phyloP scores from a whole-genome alignment of 1,284 basidiomycete species.

The Boletus austroedulis region DNA sequence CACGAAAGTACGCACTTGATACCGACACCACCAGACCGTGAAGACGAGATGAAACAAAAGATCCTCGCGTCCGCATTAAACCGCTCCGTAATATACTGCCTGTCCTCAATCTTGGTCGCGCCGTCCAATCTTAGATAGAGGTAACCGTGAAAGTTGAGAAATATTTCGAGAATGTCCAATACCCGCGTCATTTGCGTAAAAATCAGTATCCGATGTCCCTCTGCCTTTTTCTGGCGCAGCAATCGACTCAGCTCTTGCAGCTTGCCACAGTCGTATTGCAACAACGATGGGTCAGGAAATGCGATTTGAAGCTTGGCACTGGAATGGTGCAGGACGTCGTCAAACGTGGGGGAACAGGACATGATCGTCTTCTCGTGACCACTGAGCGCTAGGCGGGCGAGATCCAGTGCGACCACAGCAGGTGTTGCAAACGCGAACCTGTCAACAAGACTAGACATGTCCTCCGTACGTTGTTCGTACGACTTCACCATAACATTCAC shows the following conservation, averaged over 20 bases:
- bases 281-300: slow-evolving; percentile 86
- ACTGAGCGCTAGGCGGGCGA: slow-evolving; percentile 60
- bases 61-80: slow-evolving; percentile 92
- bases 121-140: slow-evolving; percentile 93
- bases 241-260: slow-evolving; percentile 81
- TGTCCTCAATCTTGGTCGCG: slow-evolving; percentile 92
- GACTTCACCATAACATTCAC: slow-evolving; percentile 62
- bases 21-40: slow-evolving; percentile 91
- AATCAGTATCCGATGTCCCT: slow-evolving; percentile 87
- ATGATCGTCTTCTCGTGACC: slow-evolving; percentile 39
- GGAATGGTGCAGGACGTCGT: slow-evolving; percentile 66
- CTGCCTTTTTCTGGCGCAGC: slow-evolving; percentile 81
- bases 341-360: slow-evolving; percentile 50
- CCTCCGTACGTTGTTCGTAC: slow-evolving; percentile 55
- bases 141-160: slow-evolving; percentile 91
- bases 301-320: slow-evolving; percentile 89
- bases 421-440: slow-evolving; percentile 86
- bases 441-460: slow-evolving; percentile 59
- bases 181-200: slow-evolving; percentile 98
- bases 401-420: slow-evolving; percentile 71
- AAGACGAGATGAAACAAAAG: slow-evolving; percentile 93
- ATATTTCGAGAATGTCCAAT: slow-evolving; percentile 91
- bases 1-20: slow-evolving; percentile 70
- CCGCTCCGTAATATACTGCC: slow-evolving; percentile 94
- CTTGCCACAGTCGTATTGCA: slow-evolving; percentile 98